These are phyloP conservation scores for Mycena belliarum DNA, from an alignment of 768 basidiomycete genomes.

Conservation along the genomic window DNA sequence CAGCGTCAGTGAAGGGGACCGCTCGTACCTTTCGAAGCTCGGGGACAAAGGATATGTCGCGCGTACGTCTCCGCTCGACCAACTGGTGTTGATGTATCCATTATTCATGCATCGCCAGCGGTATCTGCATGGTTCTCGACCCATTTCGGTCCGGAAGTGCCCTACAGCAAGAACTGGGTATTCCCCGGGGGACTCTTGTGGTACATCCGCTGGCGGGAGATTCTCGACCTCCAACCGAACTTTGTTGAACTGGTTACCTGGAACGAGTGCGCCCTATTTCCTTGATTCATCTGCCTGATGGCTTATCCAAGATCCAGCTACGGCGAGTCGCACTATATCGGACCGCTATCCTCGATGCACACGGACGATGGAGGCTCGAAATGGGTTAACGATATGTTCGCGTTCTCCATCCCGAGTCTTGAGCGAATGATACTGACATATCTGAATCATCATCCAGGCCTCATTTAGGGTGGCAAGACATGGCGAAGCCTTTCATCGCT, in stretches of 20 bases:
- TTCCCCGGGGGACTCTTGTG: slow-evolving; percentile 24
- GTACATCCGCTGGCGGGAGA: slow-evolving; percentile 22
- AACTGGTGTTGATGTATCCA: background rate
- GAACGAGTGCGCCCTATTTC: slow-evolving; percentile 34
- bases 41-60: slow-evolving; percentile 22
- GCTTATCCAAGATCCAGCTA: slow-evolving; percentile 24
- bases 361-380: slow-evolving; percentile 25
- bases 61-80: slow-evolving; percentile 12
- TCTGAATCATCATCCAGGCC: no score
- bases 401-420: background rate
- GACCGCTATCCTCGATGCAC: slow-evolving; percentile 35
- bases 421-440: background rate
- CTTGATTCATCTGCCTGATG: background rate
- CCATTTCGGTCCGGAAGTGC: slow-evolving; percentile 24
- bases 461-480: slow-evolving; percentile 39
- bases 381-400: slow-evolving; percentile 25
- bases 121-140: slow-evolving; percentile 56
- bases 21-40: slow-evolving; percentile 12
- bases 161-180: slow-evolving; percentile 26
- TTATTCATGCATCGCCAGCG: slow-evolving; percentile 16
- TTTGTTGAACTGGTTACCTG: slow-evolving; percentile 42
- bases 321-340: slow-evolving; percentile 55
- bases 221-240: slow-evolving; percentile 15
- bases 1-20: slow-evolving; percentile 14
- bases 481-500: slow-evolving; percentile 47